These are phyloP conservation scores for Papilionanthe hybrid DNA, from an alignment of 116 monocot genomes.

Conservation along the genomic window DNA sequence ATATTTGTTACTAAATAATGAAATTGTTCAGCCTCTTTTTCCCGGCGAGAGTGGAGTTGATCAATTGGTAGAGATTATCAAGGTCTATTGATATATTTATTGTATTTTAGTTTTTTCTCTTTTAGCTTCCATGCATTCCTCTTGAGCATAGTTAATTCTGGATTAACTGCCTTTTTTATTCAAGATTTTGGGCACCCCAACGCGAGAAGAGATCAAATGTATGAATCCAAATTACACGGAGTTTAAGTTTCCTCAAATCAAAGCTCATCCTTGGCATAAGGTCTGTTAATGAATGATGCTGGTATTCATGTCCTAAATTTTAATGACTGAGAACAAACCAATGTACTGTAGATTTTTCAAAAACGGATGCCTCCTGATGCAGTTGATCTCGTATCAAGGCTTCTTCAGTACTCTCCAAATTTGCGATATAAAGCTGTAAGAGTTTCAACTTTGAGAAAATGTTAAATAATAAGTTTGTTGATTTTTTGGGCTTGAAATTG, in stretches of 20 bases:
- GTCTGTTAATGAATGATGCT: slow-evolving; percentile 16
- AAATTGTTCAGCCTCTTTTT: slow-evolving; percentile 44
- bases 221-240: slow-evolving; percentile 62
- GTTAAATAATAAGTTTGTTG: neutral
- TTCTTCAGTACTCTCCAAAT: slow-evolving; percentile 60
- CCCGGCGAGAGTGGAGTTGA: slow-evolving; percentile 62
- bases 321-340: neutral
- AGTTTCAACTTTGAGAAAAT: neutral
- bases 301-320: neutral
- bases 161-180: neutral
- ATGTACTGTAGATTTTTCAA: slow-evolving; percentile 30
- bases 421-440: slow-evolving; percentile 66
- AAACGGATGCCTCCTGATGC: slow-evolving; percentile 61
- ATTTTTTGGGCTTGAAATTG: neutral
- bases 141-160: neutral
- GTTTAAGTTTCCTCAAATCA: slow-evolving; percentile 57
- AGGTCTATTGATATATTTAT: slow-evolving; percentile 23
- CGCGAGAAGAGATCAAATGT: slow-evolving; percentile 53
- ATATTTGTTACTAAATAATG: neutral
- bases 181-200: slow-evolving; percentile 59
- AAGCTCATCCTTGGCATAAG: slow-evolving; percentile 62
- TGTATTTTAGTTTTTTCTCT: neutral
- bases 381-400: slow-evolving; percentile 54
- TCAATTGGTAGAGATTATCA: slow-evolving; percentile 59
- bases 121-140: neutral